Evolutionary conservation across 768 basidiomycete genomes (phyloP).

Genomic region (Fistulinella prunicolor): DNA sequence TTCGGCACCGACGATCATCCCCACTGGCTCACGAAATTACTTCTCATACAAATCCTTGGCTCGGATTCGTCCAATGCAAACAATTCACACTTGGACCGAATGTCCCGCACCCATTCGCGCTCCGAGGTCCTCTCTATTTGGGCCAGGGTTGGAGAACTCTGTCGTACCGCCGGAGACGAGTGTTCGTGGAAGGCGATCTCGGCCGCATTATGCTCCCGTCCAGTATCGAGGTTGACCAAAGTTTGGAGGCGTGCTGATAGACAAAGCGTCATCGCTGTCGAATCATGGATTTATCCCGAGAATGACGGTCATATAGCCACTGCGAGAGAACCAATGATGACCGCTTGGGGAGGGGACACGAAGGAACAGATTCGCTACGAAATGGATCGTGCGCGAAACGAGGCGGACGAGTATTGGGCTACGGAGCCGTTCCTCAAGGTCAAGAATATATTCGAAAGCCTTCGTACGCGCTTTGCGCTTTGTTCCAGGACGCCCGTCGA

Average conservation of each 20-base stretch:
- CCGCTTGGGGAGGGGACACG: slow-evolving; percentile 70
- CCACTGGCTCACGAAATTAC: slow-evolving; percentile 77
- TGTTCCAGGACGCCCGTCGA: slow-evolving; percentile 44
- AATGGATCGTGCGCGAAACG: slow-evolving; percentile 44
- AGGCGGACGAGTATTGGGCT: slow-evolving; percentile 43
- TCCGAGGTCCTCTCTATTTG: slow-evolving; percentile 72
- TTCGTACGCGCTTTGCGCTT: slow-evolving; percentile 48
- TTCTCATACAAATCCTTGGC: slow-evolving; percentile 69
- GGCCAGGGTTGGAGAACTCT: slow-evolving; percentile 71
- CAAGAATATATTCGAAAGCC: slow-evolving; percentile 48
- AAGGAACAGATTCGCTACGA: slow-evolving; percentile 45
- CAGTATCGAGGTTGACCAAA: slow-evolving; percentile 74
- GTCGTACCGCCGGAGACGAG: slow-evolving; percentile 70
- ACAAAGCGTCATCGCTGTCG: slow-evolving; percentile 52
- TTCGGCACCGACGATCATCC: slow-evolving; percentile 70
- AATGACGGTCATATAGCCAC: slow-evolving; percentile 30
- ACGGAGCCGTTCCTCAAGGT: slow-evolving; percentile 41
- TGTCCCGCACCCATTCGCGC: slow-evolving; percentile 64
- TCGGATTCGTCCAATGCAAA: slow-evolving; percentile 46
- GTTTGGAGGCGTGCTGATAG: slow-evolving; percentile 76
- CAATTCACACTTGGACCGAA: slow-evolving; percentile 31
- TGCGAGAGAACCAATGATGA: slow-evolving; percentile 43
- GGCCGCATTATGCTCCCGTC: slow-evolving; percentile 67
- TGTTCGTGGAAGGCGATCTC: slow-evolving; percentile 75
- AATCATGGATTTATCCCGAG: slow-evolving; percentile 60